phyloP scores from a whole-genome alignment of 2,329 filamentous ascomycete genomes.

The Claviceps capensis region DNA sequence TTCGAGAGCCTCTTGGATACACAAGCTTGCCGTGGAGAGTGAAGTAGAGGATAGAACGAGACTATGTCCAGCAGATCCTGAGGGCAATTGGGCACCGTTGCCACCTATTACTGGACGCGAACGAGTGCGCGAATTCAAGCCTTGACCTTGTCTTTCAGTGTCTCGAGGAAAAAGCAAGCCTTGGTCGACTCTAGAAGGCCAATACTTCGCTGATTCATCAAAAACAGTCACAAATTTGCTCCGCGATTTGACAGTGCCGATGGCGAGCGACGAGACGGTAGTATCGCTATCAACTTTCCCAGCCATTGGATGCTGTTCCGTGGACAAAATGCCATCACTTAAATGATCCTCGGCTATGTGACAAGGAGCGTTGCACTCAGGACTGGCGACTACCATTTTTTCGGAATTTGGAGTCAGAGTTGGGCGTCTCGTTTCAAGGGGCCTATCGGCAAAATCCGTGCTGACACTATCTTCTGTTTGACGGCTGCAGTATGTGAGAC shows the following conservation, averaged over 20 bases:
- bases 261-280: not conserved
- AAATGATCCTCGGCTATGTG: not conserved
- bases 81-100: not conserved
- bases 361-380: not conserved
- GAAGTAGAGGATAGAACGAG: not conserved
- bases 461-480: not conserved
- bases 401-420: no score
- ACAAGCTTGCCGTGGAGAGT: not conserved
- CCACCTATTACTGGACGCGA: not conserved
- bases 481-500: constrained; percentile 1
- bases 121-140: not conserved
- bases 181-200: not conserved
- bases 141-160: not conserved
- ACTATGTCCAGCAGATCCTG: not conserved
- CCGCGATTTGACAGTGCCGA: constrained; percentile 4
- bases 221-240: not conserved
- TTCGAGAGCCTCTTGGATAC: not conserved
- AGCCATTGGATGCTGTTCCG: not conserved
- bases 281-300: not conserved
- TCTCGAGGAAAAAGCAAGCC: constrained; percentile 1
- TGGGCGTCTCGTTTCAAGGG: not conserved
- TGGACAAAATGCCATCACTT: not conserved
- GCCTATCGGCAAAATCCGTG: not conserved
- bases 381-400: not conserved
- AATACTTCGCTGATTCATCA: not conserved